Conservation (phyloP, 495 filamentous ascomycete genomes). For the Sphaerosporella brunnea region DNA sequence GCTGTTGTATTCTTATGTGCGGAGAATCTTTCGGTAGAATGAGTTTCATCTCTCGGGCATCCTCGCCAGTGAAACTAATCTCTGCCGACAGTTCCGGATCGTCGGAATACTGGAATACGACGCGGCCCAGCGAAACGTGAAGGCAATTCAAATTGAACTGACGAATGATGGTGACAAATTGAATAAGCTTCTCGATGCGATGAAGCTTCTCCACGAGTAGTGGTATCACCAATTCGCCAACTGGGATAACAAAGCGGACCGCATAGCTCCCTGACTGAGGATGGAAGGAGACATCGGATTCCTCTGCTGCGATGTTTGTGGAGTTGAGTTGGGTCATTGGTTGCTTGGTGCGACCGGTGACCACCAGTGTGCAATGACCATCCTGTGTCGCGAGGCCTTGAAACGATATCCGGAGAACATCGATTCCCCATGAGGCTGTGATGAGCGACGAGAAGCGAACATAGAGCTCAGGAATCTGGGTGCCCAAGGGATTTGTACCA, state of each 20-base stretch:
- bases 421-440: constrained; percentile 33
- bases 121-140: constrained; percentile 39
- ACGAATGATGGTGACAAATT: constrained; percentile 44
- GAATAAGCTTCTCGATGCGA: constrained; percentile 46
- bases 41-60: constrained; percentile 32
- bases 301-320: constrained; percentile 20
- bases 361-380: constrained; percentile 14
- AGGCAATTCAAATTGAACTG: constrained; percentile 36
- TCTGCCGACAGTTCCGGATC: constrained; percentile 19
- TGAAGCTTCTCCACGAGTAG: constrained; percentile 37
- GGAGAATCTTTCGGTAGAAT: constrained; percentile 49
- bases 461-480: constrained; percentile 22
- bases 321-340: constrained; percentile 17
- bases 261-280: constrained; percentile 39
- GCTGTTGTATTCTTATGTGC: constrained; percentile 51
- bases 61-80: constrained; percentile 8
- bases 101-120: constrained; percentile 43
- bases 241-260: constrained; percentile 37
- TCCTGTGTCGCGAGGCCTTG: constrained; percentile 28
- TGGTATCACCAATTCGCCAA: constrained; percentile 40
- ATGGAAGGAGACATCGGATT: constrained; percentile 43
- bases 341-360: constrained; percentile 14
- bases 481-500: constrained; percentile 7
- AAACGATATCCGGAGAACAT: constrained; percentile 37
- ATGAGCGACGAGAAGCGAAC: constrained; percentile 22